phyloP scores from a whole-genome alignment of 352 stramenopile species.

The Pythium oligandrum region DNA sequence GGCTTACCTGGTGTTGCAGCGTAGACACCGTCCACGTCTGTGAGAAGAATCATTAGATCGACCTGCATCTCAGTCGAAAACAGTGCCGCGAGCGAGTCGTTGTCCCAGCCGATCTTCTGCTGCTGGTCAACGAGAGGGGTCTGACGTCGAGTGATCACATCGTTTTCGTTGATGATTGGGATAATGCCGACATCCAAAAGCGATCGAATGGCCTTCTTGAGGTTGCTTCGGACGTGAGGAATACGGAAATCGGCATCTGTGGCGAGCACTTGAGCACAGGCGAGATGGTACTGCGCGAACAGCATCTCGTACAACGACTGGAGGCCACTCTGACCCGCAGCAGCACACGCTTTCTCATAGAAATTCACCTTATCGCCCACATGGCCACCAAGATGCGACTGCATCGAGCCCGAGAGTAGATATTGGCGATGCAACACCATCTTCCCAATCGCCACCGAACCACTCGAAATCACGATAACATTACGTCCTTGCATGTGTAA shows the following conservation, averaged over 20 bases:
- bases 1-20: slow-evolving; percentile 15
- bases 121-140: slow-evolving; percentile 51
- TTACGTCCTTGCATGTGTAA: slow-evolving; percentile 81
- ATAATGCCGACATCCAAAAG: slow-evolving; percentile 82
- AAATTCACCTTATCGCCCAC: slow-evolving; percentile 53
- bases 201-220: slow-evolving; percentile 55
- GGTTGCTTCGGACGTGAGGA: slow-evolving; percentile 53
- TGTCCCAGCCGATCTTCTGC: slow-evolving; percentile 75
- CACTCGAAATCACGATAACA: slow-evolving; percentile 81
- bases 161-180: slow-evolving; percentile 84
- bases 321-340: slow-evolving; percentile 68
- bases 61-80: slow-evolving; percentile 70
- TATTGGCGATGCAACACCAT: slow-evolving; percentile 82
- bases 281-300: slow-evolving; percentile 80
- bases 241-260: slow-evolving; percentile 76
- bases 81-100: slow-evolving; percentile 76
- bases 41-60: slow-evolving; percentile 77
- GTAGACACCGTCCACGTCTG: slow-evolving; percentile 68
- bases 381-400: slow-evolving; percentile 67
- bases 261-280: slow-evolving; percentile 75
- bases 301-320: slow-evolving; percentile 86
- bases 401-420: slow-evolving; percentile 78
- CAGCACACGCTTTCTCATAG: slow-evolving; percentile 67
- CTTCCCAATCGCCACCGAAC: slow-evolving; percentile 70
- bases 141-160: slow-evolving; percentile 70